Evolutionary conservation across 768 basidiomycete genomes (phyloP).

Genomic region (Multifurca ochricompacta): DNA sequence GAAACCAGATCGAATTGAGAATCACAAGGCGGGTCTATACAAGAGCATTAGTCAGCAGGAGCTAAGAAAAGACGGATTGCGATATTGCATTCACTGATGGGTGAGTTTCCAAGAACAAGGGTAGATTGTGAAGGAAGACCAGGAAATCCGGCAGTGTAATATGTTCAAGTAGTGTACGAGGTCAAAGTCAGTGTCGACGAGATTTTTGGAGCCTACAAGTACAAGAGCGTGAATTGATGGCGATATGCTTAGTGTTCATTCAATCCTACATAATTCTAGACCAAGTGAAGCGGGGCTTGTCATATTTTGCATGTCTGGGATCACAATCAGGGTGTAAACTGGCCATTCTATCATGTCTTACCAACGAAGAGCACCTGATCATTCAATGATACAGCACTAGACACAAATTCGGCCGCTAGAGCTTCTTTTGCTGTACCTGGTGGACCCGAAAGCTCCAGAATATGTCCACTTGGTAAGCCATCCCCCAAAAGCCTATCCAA

Average conservation of each 20-base stretch:
- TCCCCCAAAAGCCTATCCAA: slow-evolving; percentile 56
- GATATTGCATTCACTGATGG: slow-evolving; percentile 36
- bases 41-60: not conserved
- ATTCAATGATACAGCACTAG: slow-evolving; percentile 38
- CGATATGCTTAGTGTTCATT: not conserved
- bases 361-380: slow-evolving; percentile 61
- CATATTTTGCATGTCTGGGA: slow-evolving; percentile 44
- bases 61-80: not conserved
- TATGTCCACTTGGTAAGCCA: slow-evolving; percentile 51
- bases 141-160: slow-evolving; percentile 46
- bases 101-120: slow-evolving; percentile 35
- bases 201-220: slow-evolving; percentile 23
- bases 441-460: slow-evolving; percentile 70
- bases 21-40: slow-evolving; percentile 53
- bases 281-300: slow-evolving; percentile 31
- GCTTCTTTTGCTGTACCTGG: slow-evolving; percentile 62
- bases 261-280: slow-evolving; percentile 22
- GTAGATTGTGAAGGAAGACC: slow-evolving; percentile 49
- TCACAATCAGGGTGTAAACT: slow-evolving; percentile 14
- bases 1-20: slow-evolving; percentile 59
- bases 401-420: slow-evolving; percentile 43
- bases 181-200: slow-evolving; percentile 14
- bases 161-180: slow-evolving; percentile 37
- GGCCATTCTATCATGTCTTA: slow-evolving; percentile 27
- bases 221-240: not conserved